These are phyloP conservation scores for Metschnikowia koreensis DNA, from an alignment of 805 yeast genomes.

Conservation along the genomic window DNA sequence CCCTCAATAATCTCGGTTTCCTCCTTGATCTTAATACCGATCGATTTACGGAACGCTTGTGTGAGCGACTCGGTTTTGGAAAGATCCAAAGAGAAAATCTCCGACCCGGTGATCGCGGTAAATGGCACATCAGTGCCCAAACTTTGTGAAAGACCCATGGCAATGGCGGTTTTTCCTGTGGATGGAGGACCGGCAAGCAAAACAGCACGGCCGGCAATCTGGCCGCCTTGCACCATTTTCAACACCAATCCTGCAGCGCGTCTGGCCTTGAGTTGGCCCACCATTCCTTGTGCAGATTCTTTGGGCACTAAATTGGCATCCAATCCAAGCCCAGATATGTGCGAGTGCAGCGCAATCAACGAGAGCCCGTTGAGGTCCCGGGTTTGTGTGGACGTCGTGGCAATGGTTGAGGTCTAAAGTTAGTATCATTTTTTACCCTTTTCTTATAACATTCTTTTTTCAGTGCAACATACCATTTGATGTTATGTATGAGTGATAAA, in stretches of 20 bases:
- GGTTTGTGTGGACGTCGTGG: slow-evolving; percentile 23
- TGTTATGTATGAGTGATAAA: too few species aligned
- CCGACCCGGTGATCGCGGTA: slow-evolving; percentile 93
- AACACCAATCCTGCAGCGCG: slow-evolving; percentile 93
- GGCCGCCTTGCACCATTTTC: slow-evolving; percentile 90
- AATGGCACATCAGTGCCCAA: slow-evolving; percentile 84
- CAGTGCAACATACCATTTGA: not conserved
- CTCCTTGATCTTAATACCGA: slow-evolving; percentile 93
- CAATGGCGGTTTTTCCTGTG: slow-evolving; percentile 98
- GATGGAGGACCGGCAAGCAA: slow-evolving; percentile 97
- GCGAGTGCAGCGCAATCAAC: slow-evolving; percentile 96
- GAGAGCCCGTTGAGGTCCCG: slow-evolving; percentile 51
- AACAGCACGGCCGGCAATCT: slow-evolving; percentile 95
- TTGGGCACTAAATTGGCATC: slow-evolving; percentile 87
- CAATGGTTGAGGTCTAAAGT: slow-evolving; percentile 17
- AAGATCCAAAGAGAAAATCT: slow-evolving; percentile 85
- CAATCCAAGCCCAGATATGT: slow-evolving; percentile 93
- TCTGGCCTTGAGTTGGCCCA: slow-evolving; percentile 93
- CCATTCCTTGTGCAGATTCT: slow-evolving; percentile 86
- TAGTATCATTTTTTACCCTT: slow-evolving; percentile 6
- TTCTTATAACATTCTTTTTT: not conserved
- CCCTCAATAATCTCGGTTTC: slow-evolving; percentile 98
- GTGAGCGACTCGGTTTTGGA: slow-evolving; percentile 95
- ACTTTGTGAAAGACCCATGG: slow-evolving; percentile 84
- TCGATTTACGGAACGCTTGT: slow-evolving; percentile 93